These are phyloP conservation scores for Mentha longifolia DNA, from an alignment of 257 asterid genomes.

Conservation along the genomic window DNA sequence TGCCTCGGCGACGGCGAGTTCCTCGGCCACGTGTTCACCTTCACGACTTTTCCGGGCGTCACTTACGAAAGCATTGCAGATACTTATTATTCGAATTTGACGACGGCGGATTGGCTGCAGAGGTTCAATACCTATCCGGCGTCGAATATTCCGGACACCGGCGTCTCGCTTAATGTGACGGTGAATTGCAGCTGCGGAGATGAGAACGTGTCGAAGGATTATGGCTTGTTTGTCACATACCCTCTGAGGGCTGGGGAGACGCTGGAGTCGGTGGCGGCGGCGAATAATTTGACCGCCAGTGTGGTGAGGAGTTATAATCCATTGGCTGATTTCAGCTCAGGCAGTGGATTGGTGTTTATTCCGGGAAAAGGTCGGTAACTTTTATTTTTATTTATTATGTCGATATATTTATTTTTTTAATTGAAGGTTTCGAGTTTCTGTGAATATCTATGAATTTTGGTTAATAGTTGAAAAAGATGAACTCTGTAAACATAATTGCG, in stretches of 20 bases:
- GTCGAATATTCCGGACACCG: conserved; percentile 53
- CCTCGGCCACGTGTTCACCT: conserved; percentile 60
- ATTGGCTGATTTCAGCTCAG: conserved; percentile 48
- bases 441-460: not conserved
- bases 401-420: not conserved
- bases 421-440: not conserved
- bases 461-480: not conserved
- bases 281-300: conserved; percentile 52
- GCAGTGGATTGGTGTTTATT: conserved; percentile 58
- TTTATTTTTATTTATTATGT: not conserved
- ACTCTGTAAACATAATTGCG: too few species aligned
- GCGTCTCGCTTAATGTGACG: conserved; percentile 50
- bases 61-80: conserved; percentile 45
- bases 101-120: conserved; percentile 48
- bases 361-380: conserved; percentile 69
- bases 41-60: conserved; percentile 37
- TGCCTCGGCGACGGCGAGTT: conserved; percentile 50
- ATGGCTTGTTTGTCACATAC: conserved; percentile 79
- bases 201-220: conserved; percentile 45
- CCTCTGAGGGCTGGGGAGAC: conserved; percentile 66
- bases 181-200: conserved; percentile 93
- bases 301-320: conserved; percentile 66
- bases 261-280: conserved; percentile 52
- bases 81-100: conserved; percentile 61
- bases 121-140: conserved; percentile 47